Base-by-base conservation (phyloP, 345 rosid species). In the Hibiscus trionum region DNA sequence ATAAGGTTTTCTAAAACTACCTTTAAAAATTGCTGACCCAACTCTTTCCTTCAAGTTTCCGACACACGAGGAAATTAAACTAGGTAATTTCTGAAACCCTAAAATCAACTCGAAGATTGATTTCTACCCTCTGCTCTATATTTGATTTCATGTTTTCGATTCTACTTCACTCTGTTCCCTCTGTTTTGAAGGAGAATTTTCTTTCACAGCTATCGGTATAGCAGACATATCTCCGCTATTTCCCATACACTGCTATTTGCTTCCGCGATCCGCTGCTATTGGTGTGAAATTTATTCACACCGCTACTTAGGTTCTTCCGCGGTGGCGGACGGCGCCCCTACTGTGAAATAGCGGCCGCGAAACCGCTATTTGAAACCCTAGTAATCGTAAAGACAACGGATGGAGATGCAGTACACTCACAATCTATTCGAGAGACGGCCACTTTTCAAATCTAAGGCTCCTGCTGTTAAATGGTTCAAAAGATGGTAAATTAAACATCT, bases 381-480 rank as follows among this genome's bases (percentile, higher is more conserved):
- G 15, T 58, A 29, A 3, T 44, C 65, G 19, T 59, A 27, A 62
- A 58, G 42, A 46, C 50, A 61, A 11, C 21, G 26, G 17, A 85
- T 85, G 84, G 80, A 88, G 77, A 73, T 73, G 33, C 85, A 82
- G 44, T 91, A 71, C 78, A 62, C 80, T 74, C 87, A 89, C 67
- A 86, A 58, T 77, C 74, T 88, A 15, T 94, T 87, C 82, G 97
- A 94, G 57, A 77, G 97, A 73, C 91, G 90, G 35, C 91, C 91
- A 58, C 79, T 91, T 66, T 11, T 83, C 77, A 88, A 74, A 82
- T 87, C 96, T 66, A 88, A 84, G 76, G 29, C 85, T 69, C 97
- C 96, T 52, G 89, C 95, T 65, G 95, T 88, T 33, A 94, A 90
- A 80, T 94, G 96, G 96, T 72, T 82, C 84, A 85, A 74, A 71